phyloP scores from a whole-genome alignment of 2,329 filamentous ascomycete species.

The Verticillium isaacii region DNA sequence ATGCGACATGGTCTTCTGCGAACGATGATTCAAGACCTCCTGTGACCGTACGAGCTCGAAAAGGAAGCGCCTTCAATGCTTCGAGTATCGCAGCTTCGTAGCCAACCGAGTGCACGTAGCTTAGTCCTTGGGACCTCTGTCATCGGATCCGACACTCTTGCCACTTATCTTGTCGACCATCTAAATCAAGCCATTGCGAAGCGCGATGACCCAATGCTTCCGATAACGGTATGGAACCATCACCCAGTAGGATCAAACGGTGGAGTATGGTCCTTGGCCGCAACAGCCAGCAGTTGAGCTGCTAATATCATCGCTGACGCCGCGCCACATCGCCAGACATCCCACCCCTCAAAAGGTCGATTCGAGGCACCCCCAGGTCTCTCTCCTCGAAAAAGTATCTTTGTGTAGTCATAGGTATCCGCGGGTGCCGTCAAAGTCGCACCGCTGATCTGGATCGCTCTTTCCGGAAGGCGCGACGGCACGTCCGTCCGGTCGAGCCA shows the following conservation, averaged over 20 bases:
- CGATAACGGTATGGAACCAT: too few species aligned
- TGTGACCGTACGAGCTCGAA: too few species aligned
- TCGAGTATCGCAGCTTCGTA: too few species aligned
- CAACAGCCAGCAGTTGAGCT: background rate
- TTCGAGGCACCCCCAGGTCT: background rate
- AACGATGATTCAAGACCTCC: background rate
- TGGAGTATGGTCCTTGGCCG: too few species aligned
- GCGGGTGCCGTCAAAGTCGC: background rate
- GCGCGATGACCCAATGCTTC: too few species aligned
- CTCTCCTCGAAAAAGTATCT: background rate
- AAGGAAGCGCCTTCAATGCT: too few species aligned
- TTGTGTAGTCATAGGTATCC: background rate
- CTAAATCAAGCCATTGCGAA: too few species aligned
- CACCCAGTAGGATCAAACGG: too few species aligned
- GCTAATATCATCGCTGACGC: background rate
- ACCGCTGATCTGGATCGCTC: background rate
- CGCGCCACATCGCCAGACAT: background rate
- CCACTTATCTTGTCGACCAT: too few species aligned
- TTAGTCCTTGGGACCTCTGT: too few species aligned
- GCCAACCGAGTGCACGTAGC: too few species aligned
- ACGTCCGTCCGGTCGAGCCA: background rate
- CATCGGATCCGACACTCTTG: too few species aligned
- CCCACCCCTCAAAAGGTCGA: background rate
- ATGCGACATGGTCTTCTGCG: background rate
- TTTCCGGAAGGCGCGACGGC: background rate